phyloP scores from a whole-genome alignment of 2,329 filamentous ascomycete species.

The Phaeosphaeriaceae sp. region DNA sequence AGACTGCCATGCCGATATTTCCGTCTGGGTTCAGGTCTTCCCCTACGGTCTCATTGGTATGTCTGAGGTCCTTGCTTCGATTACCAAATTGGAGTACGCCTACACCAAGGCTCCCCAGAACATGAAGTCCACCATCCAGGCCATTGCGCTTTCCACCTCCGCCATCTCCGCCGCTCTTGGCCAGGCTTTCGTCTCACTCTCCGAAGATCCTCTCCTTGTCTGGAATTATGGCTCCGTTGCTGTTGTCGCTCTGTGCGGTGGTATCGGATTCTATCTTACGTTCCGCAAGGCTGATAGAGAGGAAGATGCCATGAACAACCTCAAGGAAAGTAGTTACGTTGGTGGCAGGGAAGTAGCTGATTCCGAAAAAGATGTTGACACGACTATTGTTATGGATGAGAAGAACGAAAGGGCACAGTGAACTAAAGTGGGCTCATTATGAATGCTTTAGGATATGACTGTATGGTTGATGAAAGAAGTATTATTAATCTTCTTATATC shows the following conservation, averaged over 20 bases:
- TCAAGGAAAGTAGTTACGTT: conserved; percentile 30
- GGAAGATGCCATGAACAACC: conserved; percentile 43
- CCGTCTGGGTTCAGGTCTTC: conserved; percentile 63
- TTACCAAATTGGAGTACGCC: conserved; percentile 71
- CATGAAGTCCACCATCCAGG: conserved; percentile 58
- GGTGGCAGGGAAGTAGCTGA: conserved; percentile 23
- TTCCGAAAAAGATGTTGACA: conserved; percentile 22
- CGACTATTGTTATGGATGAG: conserved; percentile 20
- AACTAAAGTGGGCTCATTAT: conserved; percentile 2
- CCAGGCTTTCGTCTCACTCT: conserved; percentile 39
- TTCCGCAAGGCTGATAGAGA: conserved; percentile 42
- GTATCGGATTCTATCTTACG: conserved; percentile 38
- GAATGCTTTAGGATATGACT: too few species aligned
- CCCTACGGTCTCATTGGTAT: conserved; percentile 63
- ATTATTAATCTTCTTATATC: too few species aligned
- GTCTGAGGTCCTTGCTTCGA: conserved; percentile 68
- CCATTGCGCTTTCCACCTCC: conserved; percentile 44
- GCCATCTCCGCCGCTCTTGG: conserved; percentile 41
- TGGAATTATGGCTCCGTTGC: conserved; percentile 43
- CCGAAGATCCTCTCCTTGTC: conserved; percentile 40
- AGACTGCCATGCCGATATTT: conserved; percentile 55
- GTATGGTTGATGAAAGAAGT: too few species aligned
- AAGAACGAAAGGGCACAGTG: conserved; percentile 29
- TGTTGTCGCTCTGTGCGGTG: conserved; percentile 40
- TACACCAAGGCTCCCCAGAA: conserved; percentile 61